Evolutionary conservation across 306 rosid species (phyloP), one percentile per base, ranked within the genome.

Genomic region (Trifolium repens): DNA sequence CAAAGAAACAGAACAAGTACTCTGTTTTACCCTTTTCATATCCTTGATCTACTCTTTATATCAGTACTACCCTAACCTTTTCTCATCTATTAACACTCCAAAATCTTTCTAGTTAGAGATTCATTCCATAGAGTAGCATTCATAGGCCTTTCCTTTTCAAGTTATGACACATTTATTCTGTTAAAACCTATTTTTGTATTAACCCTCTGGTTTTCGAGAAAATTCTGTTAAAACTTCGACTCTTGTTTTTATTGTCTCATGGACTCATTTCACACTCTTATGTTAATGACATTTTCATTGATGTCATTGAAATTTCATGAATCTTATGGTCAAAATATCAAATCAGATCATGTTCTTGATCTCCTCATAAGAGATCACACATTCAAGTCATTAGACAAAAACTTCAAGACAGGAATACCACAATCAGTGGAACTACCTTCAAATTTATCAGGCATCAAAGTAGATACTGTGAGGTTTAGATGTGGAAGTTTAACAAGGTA

Each of bases 401-500:
- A 67, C 78, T 72, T 84, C 69, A 83, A 57, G 49, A 92, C 99
- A 42, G 99, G 96, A 73, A 63, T n/a, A 47, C 19, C 85, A 5
- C 85, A 89, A 68, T 63, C 77, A 8, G 91, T 94, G 62, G 61
- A 82, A 1, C 77, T 94, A 46, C 99, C 97, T 1, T 65, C 89
- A 27, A 94, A 94, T 74, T 81, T 94, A 53, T 89, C 99, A 1
- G 96, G 92, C 82, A 88, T 94, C 80, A 40, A 58, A 39, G 89
- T 89, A 5, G 87, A 86, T 55, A 78, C 84, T 6, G 87, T 79
- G 55, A 88, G 96, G 79, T 85, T 80, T 67, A 80, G 99, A 67
- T 94, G 99, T 69, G 97, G 99, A 3, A 94, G 99, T 85, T 82
- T 94, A 63, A 77, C 82, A 67, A 79, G 96, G 85, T 94, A 94